Conservation (phyloP, 225 moss, liverwort and hornwort species). For the Anthoceros angustus region DNA sequence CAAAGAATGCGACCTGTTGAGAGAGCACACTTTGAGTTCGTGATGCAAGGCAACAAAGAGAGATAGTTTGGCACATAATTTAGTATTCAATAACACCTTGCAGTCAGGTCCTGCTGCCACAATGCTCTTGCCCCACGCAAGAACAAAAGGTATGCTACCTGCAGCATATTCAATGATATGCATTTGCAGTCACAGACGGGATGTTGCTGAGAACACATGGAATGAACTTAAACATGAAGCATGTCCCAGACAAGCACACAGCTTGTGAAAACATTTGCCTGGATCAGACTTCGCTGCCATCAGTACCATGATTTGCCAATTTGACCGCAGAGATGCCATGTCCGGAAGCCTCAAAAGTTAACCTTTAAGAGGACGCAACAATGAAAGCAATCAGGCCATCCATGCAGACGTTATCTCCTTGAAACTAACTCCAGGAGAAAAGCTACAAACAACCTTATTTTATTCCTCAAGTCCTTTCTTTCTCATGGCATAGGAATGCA, state of each 20-base stretch:
- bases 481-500: no score
- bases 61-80: no score
- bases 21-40: no score
- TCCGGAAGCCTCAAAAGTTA: conserved; percentile 40
- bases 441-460: no score
- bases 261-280: not conserved
- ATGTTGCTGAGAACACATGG: not conserved
- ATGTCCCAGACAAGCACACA: not conserved
- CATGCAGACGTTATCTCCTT: not conserved
- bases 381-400: not conserved
- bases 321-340: conserved; percentile 41
- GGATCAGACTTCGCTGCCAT: not conserved
- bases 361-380: conserved; percentile 21
- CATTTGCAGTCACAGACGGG: not conserved
- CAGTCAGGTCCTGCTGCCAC: conserved; percentile 58
- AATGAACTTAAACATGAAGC: not conserved
- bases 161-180: not conserved
- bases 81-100: conserved; percentile 28
- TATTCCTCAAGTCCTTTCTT: no score
- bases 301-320: conserved; percentile 46
- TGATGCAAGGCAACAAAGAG: no score
- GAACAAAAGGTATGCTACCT: conserved; percentile 63
- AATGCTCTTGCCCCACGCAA: conserved; percentile 70
- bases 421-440: no score
- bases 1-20: conserved; percentile 54